phyloP scores from a whole-genome alignment of 257 asterid species.

The Scutellaria baicalensis region DNA sequence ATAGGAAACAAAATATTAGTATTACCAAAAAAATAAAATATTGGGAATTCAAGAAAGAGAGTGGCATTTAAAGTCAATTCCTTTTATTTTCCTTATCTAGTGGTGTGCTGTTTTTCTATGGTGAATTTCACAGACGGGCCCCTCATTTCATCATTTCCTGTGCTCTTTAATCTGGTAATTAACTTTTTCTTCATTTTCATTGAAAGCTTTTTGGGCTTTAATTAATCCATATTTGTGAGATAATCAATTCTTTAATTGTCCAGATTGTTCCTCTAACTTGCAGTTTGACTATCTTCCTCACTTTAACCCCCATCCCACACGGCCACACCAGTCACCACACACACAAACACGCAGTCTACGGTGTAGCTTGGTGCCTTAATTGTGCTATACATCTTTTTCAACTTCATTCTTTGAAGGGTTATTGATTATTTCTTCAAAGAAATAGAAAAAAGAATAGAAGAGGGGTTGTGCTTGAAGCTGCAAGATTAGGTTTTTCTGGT shows the following conservation, averaged over 20 bases:
- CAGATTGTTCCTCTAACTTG: slow-evolving; percentile 7
- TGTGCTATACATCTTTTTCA: slow-evolving; percentile 7
- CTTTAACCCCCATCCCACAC: no score
- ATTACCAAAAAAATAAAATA: no score
- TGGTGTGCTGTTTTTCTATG: slow-evolving; percentile 12
- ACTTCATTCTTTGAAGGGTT: slow-evolving; percentile 9
- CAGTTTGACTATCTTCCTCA: slow-evolving; percentile 20
- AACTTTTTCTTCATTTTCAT: slow-evolving; percentile 17
- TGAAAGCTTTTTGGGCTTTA: neutral
- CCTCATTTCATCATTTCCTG: neutral
- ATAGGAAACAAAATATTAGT: no score
- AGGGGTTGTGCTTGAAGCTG: slow-evolving; percentile 18
- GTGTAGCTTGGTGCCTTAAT: slow-evolving; percentile 7
- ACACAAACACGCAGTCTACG: slow-evolving; percentile 1
- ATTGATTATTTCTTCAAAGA: slow-evolving; percentile 13
- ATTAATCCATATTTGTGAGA: slow-evolving; percentile 3
- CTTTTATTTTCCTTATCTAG: neutral
- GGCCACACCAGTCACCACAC: slow-evolving; percentile 9
- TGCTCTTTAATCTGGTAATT: slow-evolving; percentile 1
- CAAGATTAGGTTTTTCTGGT: slow-evolving; percentile 30
- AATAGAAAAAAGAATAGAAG: neutral
- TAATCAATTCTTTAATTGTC: slow-evolving; percentile 12
- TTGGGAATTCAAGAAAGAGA: neutral
- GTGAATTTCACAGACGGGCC: slow-evolving; percentile 6
- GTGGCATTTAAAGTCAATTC: neutral